Evolutionary conservation across 306 rosid genomes (phyloP).

Genomic region (Rosa multiflora): DNA sequence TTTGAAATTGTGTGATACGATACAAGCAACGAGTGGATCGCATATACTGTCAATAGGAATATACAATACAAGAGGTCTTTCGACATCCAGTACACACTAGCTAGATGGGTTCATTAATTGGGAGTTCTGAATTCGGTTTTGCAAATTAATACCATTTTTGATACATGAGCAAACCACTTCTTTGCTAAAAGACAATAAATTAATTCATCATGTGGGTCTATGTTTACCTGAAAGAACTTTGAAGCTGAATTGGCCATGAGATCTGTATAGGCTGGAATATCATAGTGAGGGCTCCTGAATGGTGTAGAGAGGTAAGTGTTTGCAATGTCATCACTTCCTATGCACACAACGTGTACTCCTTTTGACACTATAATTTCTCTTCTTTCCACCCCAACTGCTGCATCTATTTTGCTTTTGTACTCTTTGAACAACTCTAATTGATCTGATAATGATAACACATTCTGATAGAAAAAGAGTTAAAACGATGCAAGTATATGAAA

Average conservation of each 20-base stretch:
- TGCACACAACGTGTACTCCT: conserved; percentile 47
- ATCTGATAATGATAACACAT: conserved; percentile 46
- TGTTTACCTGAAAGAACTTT: conserved; percentile 44
- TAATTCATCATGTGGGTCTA: neutral
- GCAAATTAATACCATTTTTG: neutral
- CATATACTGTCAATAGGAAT: too few relatives aligned
- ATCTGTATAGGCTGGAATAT: conserved; percentile 51
- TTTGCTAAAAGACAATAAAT: too few relatives aligned
- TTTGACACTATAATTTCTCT: conserved; percentile 37
- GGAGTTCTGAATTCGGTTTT: neutral
- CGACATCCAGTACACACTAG: neutral
- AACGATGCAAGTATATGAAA: neutral
- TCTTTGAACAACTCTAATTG: conserved; percentile 56
- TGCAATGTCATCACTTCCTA: conserved; percentile 67
- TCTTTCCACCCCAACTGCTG: conserved; percentile 42
- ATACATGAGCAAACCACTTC: too few relatives aligned
- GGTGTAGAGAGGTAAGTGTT: conserved; percentile 48
- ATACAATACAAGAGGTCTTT: neutral
- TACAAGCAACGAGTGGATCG: too few relatives aligned
- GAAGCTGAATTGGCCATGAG: conserved; percentile 55
- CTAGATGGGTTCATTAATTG: neutral
- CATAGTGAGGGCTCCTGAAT: conserved; percentile 37
- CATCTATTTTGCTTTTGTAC: conserved; percentile 44
- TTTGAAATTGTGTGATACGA: too few relatives aligned
- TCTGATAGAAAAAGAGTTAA: conserved; percentile 28